phyloP scores from a whole-genome alignment of 139 green algal genomes.

The Eudorina sp. region DNA sequence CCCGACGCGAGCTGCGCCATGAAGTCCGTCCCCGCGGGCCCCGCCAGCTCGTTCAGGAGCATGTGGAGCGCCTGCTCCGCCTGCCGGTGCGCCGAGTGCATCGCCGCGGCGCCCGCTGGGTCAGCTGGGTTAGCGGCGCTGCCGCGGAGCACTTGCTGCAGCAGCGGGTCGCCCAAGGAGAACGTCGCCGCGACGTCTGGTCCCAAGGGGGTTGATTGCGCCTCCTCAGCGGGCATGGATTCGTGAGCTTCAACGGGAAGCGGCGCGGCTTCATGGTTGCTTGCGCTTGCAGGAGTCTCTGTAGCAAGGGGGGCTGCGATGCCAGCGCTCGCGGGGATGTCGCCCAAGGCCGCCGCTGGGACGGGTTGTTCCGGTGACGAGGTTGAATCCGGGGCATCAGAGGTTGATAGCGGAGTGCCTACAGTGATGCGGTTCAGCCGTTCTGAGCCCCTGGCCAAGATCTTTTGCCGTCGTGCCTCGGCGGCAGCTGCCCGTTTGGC shows the following conservation, averaged over 20 bases:
- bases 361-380: not conserved
- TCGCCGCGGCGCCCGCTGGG: not conserved
- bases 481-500: slow-evolving; percentile 20
- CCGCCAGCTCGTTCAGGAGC: slow-evolving; percentile 16
- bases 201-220: too few species aligned
- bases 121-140: too few species aligned
- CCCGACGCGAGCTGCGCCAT: not conserved
- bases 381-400: not conserved
- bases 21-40: not conserved
- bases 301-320: too few species aligned
- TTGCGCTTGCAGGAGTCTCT: too few species aligned
- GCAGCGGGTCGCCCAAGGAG: not conserved
- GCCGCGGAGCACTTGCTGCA: not conserved
- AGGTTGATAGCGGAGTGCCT: not conserved
- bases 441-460: slow-evolving; percentile 15
- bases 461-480: slow-evolving; percentile 40
- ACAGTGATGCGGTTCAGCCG: slow-evolving; percentile 30
- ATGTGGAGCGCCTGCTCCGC: slow-evolving; percentile 27
- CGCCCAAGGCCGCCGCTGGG: not conserved
- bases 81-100: not conserved
- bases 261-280: too few species aligned
- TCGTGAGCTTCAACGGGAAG: too few species aligned
- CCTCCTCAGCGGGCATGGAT: too few species aligned
- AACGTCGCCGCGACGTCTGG: too few species aligned
- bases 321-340: too few species aligned